These are phyloP conservation scores for Trichoderma sp. DNA, from an alignment of 2,329 filamentous ascomycete species.

Conservation along the genomic window DNA sequence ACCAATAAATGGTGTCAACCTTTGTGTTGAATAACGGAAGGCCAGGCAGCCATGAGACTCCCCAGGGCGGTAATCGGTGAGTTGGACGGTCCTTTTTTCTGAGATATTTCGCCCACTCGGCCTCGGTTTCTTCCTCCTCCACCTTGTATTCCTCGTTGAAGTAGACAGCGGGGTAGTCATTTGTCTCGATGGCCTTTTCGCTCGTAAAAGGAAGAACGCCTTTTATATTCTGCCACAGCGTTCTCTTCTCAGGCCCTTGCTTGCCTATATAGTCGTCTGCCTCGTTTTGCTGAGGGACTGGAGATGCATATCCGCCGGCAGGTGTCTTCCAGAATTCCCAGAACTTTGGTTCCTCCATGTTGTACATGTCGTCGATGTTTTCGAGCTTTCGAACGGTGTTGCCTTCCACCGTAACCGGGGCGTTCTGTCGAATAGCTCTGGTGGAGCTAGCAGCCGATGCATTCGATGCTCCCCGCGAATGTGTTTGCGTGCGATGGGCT, in stretches of 20 bases:
- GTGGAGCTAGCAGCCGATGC: slow-evolving; percentile 42
- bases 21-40: slow-evolving; percentile 82
- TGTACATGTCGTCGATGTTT: slow-evolving; percentile 49
- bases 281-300: slow-evolving; percentile 56
- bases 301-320: slow-evolving; percentile 58
- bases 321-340: slow-evolving; percentile 66
- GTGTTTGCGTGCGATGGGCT: slow-evolving; percentile 30
- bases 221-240: slow-evolving; percentile 51
- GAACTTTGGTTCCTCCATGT: slow-evolving; percentile 47
- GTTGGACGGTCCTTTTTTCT: slow-evolving; percentile 80
- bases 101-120: slow-evolving; percentile 80
- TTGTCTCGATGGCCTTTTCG: slow-evolving; percentile 38
- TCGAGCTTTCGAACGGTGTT: slow-evolving; percentile 54
- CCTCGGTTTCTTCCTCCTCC: slow-evolving; percentile 60
- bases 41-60: slow-evolving; percentile 68
- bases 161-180: slow-evolving; percentile 62
- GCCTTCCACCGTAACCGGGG: slow-evolving; percentile 25
- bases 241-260: slow-evolving; percentile 42
- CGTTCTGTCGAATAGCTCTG: slow-evolving; percentile 20
- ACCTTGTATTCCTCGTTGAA: slow-evolving; percentile 53
- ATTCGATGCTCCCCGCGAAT: slow-evolving; percentile 38
- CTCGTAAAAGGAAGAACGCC: slow-evolving; percentile 49
- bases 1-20: slow-evolving; percentile 92
- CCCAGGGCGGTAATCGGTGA: slow-evolving; percentile 66
- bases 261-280: slow-evolving; percentile 34